Percentiles rank a stretch among this genome's conserved stretches.
These are phyloP conservation scores for Urtica urens DNA, from an alignment of 306 rosid genomes.

Conservation along the genomic window DNA sequence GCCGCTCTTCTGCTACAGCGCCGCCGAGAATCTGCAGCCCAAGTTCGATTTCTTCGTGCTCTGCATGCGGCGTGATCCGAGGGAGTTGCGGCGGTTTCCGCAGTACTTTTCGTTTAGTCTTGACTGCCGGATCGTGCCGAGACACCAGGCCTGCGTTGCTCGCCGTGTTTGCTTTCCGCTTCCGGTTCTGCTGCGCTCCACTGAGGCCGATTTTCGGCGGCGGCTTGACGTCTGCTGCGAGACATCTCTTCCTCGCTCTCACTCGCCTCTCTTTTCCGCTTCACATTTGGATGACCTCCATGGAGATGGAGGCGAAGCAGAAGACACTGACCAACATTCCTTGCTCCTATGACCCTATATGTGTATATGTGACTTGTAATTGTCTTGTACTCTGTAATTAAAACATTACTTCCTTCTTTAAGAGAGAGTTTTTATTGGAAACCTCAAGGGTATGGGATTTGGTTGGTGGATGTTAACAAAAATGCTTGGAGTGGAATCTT, in stretches of 20 bases:
- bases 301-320: too few species aligned
- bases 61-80: slow-evolving; percentile 81
- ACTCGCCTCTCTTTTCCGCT: slow-evolving; percentile 78
- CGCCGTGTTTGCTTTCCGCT: slow-evolving; percentile 73
- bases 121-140: slow-evolving; percentile 70
- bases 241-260: slow-evolving; percentile 57
- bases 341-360: too few species aligned
- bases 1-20: slow-evolving; percentile 60
- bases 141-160: slow-evolving; percentile 73
- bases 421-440: too few species aligned
- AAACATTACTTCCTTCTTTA: too few species aligned
- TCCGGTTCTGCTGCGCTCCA: slow-evolving; percentile 53
- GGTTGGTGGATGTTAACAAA: too few species aligned
- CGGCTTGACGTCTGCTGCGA: slow-evolving; percentile 68
- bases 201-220: slow-evolving; percentile 31
- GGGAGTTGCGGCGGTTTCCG: slow-evolving; percentile 74
- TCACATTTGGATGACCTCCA: too few species aligned
- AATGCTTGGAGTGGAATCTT: too few species aligned
- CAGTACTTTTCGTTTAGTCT: slow-evolving; percentile 84
- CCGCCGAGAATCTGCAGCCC: slow-evolving; percentile 62
- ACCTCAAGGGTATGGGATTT: too few species aligned
- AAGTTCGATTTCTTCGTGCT: slow-evolving; percentile 76
- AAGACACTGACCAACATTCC: too few species aligned
- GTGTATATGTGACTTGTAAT: too few species aligned
- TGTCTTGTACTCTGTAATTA: too few species aligned